These are phyloP conservation scores for Leccinum olivaceopallidum DNA, from an alignment of 768 basidiomycete species.

Conservation along the genomic window DNA sequence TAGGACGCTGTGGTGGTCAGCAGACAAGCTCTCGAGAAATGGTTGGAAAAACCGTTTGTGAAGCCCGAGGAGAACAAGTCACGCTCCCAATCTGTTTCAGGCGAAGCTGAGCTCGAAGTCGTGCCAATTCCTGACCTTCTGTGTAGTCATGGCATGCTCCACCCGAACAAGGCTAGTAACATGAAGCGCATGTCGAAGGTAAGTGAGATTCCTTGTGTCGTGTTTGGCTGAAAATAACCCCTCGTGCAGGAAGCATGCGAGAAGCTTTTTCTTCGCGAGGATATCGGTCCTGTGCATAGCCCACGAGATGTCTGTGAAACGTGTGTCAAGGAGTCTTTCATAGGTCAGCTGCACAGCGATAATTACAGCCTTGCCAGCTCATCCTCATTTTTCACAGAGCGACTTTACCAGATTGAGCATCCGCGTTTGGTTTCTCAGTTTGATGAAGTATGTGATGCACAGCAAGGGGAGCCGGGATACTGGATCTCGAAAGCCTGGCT, in stretches of 20 bases:
- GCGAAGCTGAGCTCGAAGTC: constrained; percentile 23
- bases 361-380: constrained; percentile 1
- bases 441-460: constrained; percentile 49
- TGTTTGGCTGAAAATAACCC: not conserved
- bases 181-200: constrained; percentile 74
- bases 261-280: constrained; percentile 36
- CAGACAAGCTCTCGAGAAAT: constrained; percentile 57
- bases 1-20: constrained; percentile 63
- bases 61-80: constrained; percentile 25
- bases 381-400: constrained; percentile 44
- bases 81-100: constrained; percentile 16
- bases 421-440: constrained; percentile 59
- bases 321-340: constrained; percentile 60
- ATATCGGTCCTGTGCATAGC: constrained; percentile 49
- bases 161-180: constrained; percentile 55
- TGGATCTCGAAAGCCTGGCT: constrained; percentile 84
- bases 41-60: constrained; percentile 47
- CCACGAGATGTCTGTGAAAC: constrained; percentile 56
- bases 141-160: constrained; percentile 62
- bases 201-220: constrained; percentile 11
- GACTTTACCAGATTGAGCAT: constrained; percentile 68
- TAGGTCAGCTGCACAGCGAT: constrained; percentile 41
- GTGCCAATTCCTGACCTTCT: constrained; percentile 46
- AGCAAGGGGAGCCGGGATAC: constrained; percentile 46
- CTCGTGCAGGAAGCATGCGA: constrained; percentile 24